These are phyloP conservation scores for Kurtzmaniella natalensis DNA, from an alignment of 1,139 yeast species.

Conservation along the genomic window DNA sequence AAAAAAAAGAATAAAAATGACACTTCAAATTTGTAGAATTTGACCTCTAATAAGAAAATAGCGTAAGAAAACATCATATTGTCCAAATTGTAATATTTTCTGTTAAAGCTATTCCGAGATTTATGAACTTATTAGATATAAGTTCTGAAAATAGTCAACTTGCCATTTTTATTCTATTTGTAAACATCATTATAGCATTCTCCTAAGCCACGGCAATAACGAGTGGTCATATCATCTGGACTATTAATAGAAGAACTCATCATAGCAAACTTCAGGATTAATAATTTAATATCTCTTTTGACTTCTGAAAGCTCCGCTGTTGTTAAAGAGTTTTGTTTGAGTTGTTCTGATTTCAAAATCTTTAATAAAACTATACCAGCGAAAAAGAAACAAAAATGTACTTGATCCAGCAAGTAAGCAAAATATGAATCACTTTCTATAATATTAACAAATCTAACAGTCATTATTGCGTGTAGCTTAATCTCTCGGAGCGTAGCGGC, in stretches of 20 bases:
- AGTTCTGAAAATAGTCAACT: no score
- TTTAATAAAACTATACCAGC: slow-evolving; percentile 44
- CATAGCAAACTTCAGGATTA: slow-evolving; percentile 8
- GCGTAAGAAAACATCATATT: no score
- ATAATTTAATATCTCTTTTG: slow-evolving; percentile 4
- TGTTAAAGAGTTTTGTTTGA: background rate
- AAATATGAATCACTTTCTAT: slow-evolving; percentile 59
- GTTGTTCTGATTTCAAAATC: slow-evolving; percentile 10
- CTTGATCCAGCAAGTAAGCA: slow-evolving; percentile 65
- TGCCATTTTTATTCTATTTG: background rate
- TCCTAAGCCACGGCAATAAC: slow-evolving; percentile 5
- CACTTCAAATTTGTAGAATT: no score
- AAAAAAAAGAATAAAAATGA: no score
- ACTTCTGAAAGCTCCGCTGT: slow-evolving; percentile 4
- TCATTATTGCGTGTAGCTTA: slow-evolving; percentile 33
- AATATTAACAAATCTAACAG: slow-evolving; percentile 35
- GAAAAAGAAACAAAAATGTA: slow-evolving; percentile 55
- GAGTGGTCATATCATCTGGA: slow-evolving; percentile 7
- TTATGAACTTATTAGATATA: no score
- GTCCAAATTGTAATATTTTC: no score
- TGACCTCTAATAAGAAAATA: no score
- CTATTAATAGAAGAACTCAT: slow-evolving; percentile 8
- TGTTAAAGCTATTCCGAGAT: no score
- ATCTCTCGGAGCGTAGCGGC: slow-evolving; percentile 20
- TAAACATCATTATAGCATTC: slow-evolving; percentile 3